phyloP scores from a whole-genome alignment of 495 filamentous ascomycete species.

The Hamigera avellanea region DNA sequence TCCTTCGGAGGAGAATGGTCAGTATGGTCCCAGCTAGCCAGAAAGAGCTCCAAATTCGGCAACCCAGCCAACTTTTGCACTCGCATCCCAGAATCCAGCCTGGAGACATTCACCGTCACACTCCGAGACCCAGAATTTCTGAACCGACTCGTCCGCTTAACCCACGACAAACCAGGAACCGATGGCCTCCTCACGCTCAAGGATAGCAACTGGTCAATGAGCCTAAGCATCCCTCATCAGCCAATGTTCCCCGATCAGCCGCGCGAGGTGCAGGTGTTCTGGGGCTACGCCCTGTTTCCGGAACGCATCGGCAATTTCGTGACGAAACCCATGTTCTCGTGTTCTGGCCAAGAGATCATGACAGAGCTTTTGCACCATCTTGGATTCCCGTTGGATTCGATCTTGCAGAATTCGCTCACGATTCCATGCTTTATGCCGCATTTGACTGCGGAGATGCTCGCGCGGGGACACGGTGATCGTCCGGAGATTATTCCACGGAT shows the following conservation, averaged over 20 bases:
- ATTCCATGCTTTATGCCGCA: conserved; percentile 27
- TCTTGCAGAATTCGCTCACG: conserved; percentile 11
- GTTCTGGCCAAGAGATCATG: conserved; percentile 29
- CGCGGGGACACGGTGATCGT: conserved; percentile 17
- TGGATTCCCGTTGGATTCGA: conserved; percentile 8
- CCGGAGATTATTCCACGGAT: conserved; percentile 24
- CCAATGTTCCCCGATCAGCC: conserved; percentile 28
- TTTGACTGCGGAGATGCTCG: conserved; percentile 17
- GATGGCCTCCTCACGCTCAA: conserved; percentile 21
- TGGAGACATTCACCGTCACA: conserved; percentile 31
- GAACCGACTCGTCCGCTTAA: conserved; percentile 11
- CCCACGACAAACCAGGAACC: conserved; percentile 17
- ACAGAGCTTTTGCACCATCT: conserved; percentile 26
- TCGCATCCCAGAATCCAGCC: conserved; percentile 18
- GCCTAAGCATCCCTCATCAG: conserved; percentile 24
- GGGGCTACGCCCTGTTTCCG: conserved; percentile 30
- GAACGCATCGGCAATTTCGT: conserved; percentile 20
- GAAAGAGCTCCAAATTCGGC: conserved; percentile 19
- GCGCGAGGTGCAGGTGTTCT: conserved; percentile 16
- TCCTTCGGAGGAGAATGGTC: conserved; percentile 24
- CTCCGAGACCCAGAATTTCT: conserved; percentile 21
- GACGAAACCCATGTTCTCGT: conserved; percentile 28
- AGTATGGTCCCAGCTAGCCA: conserved; percentile 18
- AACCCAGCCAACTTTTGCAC: conserved; percentile 31
- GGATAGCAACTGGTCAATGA: conserved; percentile 25